Evolutionary conservation across 768 basidiomycete species (phyloP), one percentile per base, ranked within the genome.

Genomic region (Russula brevipes): DNA sequence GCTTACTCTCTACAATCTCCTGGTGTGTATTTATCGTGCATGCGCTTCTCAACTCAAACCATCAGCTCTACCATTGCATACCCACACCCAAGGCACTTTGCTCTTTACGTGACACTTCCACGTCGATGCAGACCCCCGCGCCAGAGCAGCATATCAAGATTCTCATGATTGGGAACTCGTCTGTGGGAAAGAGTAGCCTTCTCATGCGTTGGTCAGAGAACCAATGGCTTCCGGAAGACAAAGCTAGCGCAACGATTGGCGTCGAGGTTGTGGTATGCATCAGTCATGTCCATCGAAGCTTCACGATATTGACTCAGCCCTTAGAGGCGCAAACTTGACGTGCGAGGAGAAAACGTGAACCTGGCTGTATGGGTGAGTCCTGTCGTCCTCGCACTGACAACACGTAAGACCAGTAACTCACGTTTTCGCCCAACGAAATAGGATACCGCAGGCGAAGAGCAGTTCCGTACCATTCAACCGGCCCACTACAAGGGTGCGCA

Each of bases 381-480:
- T 35, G 4, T 50, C 17, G 14, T 30, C 1, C 16, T 44, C 5
- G 17, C 7, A 24, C 58, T 64, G 38, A 52, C 4, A 38, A 36
- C 11, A 24, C 54, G 38, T 36, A n/a, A 30, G 46, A 38, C 24
- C 1, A 24, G 24, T 24, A 16, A 19, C 31, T 56, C 16, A 45
- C 35, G n/a, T 12, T 51, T 3, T 39, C 7, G n/a, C 14, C 0
- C 31, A 1, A 35, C 7, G 31, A 6, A 10, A 33, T 69, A 94
- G 92, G 93, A 96, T 69, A 96, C 94, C 0, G 92, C 95, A 51
- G 95, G 96, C 0, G 94, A 98, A 74, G 97, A 99, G 74, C 85
- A 94, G 7, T 99, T 98, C 73, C 82, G 93, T 54, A 97, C 94
- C 3, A 88, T 99, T 68, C 96, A 96, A 9, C 88, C 88, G 2